Conservation (phyloP, 305 asterid species). For the Euphrasia arctica region DNA sequence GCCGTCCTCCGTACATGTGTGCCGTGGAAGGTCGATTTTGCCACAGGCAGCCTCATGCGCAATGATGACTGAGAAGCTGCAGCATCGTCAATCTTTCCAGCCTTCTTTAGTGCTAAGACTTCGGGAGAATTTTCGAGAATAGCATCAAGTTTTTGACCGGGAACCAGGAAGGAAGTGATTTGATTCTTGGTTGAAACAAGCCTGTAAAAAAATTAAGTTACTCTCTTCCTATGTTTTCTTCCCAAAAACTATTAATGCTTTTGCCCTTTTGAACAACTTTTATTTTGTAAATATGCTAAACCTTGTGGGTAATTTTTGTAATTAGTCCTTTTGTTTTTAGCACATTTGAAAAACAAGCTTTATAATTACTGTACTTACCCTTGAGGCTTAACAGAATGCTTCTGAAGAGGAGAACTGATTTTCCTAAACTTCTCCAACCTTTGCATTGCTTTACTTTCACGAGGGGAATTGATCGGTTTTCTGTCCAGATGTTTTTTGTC, state of each 20-base stretch:
- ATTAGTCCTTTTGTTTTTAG: too few relatives aligned
- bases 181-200: constrained; percentile 35
- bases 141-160: constrained; percentile 50
- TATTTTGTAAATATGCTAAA: too few relatives aligned
- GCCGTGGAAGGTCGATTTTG: constrained; percentile 28
- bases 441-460: constrained; percentile 34
- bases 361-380: constrained; percentile 35
- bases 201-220: constrained; percentile 28
- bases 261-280: too few relatives aligned
- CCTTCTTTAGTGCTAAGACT: constrained; percentile 27
- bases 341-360: too few relatives aligned
- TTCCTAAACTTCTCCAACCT: constrained; percentile 51
- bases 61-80: constrained; percentile 21
- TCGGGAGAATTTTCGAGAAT: constrained; percentile 42
- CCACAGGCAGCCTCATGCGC: constrained; percentile 31
- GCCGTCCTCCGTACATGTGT: constrained; percentile 31
- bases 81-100: constrained; percentile 24
- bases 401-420: constrained; percentile 40
- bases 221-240: too few relatives aligned
- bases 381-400: constrained; percentile 34
- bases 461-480: constrained; percentile 26
- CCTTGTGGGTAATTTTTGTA: too few relatives aligned
- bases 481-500: constrained; percentile 24
- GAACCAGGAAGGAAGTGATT: constrained; percentile 33
- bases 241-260: too few relatives aligned